Base-by-base conservation (phyloP, 2,329 filamentous ascomycete genomes). In the Aspergillus melleus region DNA sequence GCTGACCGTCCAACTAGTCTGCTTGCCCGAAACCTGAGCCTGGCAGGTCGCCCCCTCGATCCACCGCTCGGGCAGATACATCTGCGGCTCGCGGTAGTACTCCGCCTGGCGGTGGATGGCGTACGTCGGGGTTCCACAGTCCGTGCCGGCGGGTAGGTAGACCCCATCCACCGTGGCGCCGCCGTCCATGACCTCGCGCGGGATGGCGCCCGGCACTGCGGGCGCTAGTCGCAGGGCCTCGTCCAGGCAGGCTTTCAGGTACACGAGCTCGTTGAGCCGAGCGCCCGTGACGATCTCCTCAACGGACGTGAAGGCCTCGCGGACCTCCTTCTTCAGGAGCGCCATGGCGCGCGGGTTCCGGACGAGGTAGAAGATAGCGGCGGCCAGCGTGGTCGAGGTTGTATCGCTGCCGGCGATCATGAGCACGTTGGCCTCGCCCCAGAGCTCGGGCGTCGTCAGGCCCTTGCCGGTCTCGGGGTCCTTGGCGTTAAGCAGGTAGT, bases 371-470 rank as follows among this genome's bases (percentile, higher is more conserved):
- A 77, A 78, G 16, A 78, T 63, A 4, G 73, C 73, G 4, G 73
- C 75, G 78, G 74, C 71, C 19, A 81, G 66, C 6, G 87, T 86
- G 1, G 87, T 90, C 0, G 87, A 89, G 1, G 88, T 90, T 0
- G 89, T 91, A 69, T 91, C 88, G 29, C 87, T 88, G 32, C 88
- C 88, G 10, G 87, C 88, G 63, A 89, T 88, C 77, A 90, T 89
- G 78, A 91, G 81, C 19, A 90, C 76, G 70, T 90, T 90, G 9
- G 87, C 88, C 71, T 90, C 88, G 53, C 83, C 86, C 87, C 88
- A 89, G 24, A 91, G 83, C 69, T 90, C 88, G 0, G 84, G 83
- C 2, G 81, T 87, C 46, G 80, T 83, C 69, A 90, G 88, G 1
- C 86, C 86, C 59, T 84, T 81, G 55, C 88, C 88, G 0, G 88